phyloP scores from a whole-genome alignment of 2,329 filamentous ascomycete genomes.

The Ophiostoma populinum region DNA sequence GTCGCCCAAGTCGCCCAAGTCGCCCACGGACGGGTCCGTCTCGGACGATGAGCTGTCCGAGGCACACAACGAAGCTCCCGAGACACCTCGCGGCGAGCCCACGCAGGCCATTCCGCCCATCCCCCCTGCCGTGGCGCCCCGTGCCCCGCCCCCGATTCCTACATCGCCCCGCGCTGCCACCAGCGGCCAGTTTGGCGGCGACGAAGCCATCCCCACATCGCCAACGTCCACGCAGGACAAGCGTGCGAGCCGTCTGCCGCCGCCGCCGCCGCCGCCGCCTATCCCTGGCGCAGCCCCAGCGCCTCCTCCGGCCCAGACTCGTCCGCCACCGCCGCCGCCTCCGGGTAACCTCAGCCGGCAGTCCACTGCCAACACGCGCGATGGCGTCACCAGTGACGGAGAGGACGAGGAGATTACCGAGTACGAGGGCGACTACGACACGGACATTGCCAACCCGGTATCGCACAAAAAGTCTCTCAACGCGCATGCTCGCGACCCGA shows the following conservation, averaged over 20 bases:
- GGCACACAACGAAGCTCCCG: constrained; percentile 21
- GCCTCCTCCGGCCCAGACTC: constrained; percentile 30
- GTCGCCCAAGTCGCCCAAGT: too few relatives aligned
- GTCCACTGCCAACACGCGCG: constrained; percentile 36
- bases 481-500: constrained; percentile 60
- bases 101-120: constrained; percentile 18
- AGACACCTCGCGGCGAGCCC: constrained; percentile 22
- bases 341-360: constrained; percentile 36
- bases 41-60: constrained; percentile 75
- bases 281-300: constrained; percentile 38
- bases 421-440: constrained; percentile 96
- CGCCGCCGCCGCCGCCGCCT: constrained; percentile 42
- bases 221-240: constrained; percentile 23
- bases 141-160: constrained; percentile 18
- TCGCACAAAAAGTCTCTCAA: constrained; percentile 88
- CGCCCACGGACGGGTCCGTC: constrained; percentile 61
- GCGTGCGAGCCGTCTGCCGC: constrained; percentile 38
- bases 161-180: constrained; percentile 20
- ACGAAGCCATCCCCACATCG: constrained; percentile 22
- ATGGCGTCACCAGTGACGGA: constrained; percentile 31
- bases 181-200: constrained; percentile 19
- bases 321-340: constrained; percentile 52
- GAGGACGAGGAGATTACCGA: constrained; percentile 72
- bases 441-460: constrained; percentile 86
- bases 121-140: constrained; percentile 29